A percentile compares a stretch with the other conserved stretches of the same genome.
Evolutionary conservation across 345 rosid species (phyloP).

Genomic region (Rhodomyrtus tomentosa): DNA sequence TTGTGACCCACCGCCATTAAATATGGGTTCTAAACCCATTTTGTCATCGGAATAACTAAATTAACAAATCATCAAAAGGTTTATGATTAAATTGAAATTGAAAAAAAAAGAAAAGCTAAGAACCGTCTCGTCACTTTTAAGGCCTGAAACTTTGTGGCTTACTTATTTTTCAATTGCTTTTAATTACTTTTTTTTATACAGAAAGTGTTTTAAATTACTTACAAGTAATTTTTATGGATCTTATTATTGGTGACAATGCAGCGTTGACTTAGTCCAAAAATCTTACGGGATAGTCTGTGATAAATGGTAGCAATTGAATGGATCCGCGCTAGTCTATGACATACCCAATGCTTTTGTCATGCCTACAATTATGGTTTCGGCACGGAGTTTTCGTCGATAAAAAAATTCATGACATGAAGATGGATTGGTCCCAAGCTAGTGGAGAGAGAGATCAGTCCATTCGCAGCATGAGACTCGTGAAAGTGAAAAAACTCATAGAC

Average conservation of each 20-base stretch:
- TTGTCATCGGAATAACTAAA: fast-evolving
- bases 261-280: not conserved
- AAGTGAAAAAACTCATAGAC: not conserved
- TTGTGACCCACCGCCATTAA: no score
- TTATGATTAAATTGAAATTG: fast-evolving
- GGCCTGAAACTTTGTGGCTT: not conserved
- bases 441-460: not conserved
- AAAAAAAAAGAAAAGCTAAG: fast-evolving
- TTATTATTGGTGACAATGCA: not conserved
- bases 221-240: not conserved
- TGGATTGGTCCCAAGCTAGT: not conserved
- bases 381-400: not conserved
- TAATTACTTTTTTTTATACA: no score
- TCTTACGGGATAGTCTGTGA: not conserved
- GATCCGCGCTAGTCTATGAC: not conserved
- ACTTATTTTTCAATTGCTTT: not conserved
- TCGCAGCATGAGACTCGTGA: not conserved
- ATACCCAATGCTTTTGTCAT: not conserved
- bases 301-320: not conserved
- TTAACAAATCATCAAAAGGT: not conserved
- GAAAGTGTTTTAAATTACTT: not conserved
- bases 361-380: not conserved
- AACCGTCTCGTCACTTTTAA: not conserved
- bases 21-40: no score
- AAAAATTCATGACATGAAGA: not conserved